A percentile compares a stretch with the other conserved stretches of the same genome.
phyloP scores from a whole-genome alignment of 345 rosid genomes.

The Eucalyptus viminalis region DNA sequence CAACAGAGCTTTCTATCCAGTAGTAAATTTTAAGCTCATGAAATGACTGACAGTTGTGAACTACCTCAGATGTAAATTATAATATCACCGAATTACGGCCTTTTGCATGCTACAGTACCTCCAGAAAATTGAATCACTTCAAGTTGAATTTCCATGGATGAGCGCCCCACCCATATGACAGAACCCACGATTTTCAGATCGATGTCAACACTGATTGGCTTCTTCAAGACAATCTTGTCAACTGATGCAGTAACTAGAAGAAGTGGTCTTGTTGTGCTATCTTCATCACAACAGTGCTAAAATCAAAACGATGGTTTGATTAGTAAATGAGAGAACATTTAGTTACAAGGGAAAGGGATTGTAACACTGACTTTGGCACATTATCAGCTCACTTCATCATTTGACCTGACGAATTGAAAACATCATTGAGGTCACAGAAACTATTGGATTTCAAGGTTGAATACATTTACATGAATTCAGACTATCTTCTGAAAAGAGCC shows the following conservation, averaged over 20 bases:
- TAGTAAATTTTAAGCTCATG: background rate
- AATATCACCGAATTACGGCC: background rate
- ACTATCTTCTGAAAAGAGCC: background rate
- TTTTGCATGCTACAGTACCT: slow-evolving; percentile 7
- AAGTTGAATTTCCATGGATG: slow-evolving; percentile 79
- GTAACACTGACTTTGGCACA: background rate
- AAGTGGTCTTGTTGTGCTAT: slow-evolving; percentile 71
- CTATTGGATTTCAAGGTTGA: background rate
- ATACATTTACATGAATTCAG: background rate
- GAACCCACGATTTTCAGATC: slow-evolving; percentile 68
- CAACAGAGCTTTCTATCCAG: background rate
- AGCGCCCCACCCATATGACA: slow-evolving; percentile 80
- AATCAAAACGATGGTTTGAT: background rate
- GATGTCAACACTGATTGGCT: slow-evolving; percentile 53
- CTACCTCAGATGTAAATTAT: background rate
- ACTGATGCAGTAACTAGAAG: slow-evolving; percentile 86
- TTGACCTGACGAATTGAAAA: background rate
- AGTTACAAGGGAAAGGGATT: background rate
- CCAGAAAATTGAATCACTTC: slow-evolving; percentile 44
- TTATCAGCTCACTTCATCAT: background rate
- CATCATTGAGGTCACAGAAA: background rate
- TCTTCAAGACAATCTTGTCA: slow-evolving; percentile 68
- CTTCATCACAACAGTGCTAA: slow-evolving; percentile 74
- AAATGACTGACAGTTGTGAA: background rate
- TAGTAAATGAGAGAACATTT: background rate